These are phyloP conservation scores for Sporothrix luriei DNA, from an alignment of 2,329 filamentous ascomycete genomes.

Conservation along the genomic window DNA sequence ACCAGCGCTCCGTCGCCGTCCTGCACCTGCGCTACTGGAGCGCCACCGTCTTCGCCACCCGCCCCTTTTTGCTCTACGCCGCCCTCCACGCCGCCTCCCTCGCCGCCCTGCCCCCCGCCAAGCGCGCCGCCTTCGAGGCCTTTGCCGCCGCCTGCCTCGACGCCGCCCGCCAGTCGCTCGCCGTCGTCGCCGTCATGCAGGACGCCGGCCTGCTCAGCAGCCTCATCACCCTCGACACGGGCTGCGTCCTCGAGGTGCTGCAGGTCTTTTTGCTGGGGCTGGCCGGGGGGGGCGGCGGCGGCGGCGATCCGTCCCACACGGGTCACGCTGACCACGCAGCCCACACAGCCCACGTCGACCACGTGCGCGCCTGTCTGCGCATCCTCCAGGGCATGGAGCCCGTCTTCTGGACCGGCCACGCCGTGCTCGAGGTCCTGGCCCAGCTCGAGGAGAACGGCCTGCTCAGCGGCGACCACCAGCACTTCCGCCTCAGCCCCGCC, in stretches of 20 bases:
- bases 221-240: slow-evolving; percentile 37
- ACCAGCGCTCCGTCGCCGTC: slow-evolving; percentile 38
- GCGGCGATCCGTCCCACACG: neutral
- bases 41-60: slow-evolving; percentile 36
- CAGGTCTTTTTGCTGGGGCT: slow-evolving; percentile 39
- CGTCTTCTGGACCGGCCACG: slow-evolving; percentile 38
- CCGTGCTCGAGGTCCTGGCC: slow-evolving; percentile 38
- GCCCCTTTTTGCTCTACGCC: slow-evolving; percentile 44
- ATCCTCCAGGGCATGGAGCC: slow-evolving; percentile 40
- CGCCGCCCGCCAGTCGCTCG: slow-evolving; percentile 36
- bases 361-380: slow-evolving; percentile 35
- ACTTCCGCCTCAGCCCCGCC: neutral
- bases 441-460: slow-evolving; percentile 39
- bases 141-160: slow-evolving; percentile 37
- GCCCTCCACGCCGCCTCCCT: slow-evolving; percentile 33
- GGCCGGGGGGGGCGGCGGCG: no score
- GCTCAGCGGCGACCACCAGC: slow-evolving; percentile 34
- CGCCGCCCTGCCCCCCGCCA: slow-evolving; percentile 31
- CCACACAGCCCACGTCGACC: no score
- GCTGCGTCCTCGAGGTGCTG: slow-evolving; percentile 37
- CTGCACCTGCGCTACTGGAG: slow-evolving; percentile 39
- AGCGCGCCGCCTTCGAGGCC: slow-evolving; percentile 37
- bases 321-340: no score
- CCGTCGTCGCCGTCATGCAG: slow-evolving; percentile 36
- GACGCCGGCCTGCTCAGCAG: slow-evolving; percentile 36